Conservation (phyloP, 352 stramenopile genomes). For the Phytopythium oedochilum region DNA sequence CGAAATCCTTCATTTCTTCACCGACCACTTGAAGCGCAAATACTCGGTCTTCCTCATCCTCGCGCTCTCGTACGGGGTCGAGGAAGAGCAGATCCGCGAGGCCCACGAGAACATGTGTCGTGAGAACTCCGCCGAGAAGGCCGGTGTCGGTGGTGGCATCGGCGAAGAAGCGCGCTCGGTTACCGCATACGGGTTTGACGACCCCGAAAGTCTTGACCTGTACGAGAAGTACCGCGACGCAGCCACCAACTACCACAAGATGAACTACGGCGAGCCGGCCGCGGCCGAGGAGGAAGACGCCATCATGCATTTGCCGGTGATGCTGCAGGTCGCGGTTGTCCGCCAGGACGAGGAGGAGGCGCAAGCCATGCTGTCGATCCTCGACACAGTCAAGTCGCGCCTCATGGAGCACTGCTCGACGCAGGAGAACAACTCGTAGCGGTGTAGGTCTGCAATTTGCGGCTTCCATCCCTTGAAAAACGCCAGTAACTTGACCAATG, state of each 20-base stretch:
- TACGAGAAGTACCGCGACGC: constrained; percentile 86
- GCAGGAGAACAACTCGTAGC: constrained; percentile 41
- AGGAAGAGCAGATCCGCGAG: constrained; percentile 75
- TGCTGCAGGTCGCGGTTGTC: constrained; percentile 77
- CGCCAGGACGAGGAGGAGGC: constrained; percentile 67
- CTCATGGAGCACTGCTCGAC: constrained; percentile 48
- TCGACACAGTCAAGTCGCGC: constrained; percentile 67
- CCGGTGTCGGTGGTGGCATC: constrained; percentile 67
- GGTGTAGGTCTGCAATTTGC: background rate
- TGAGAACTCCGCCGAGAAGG: constrained; percentile 68
- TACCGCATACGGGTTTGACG: constrained; percentile 67
- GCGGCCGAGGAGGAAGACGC: constrained; percentile 84
- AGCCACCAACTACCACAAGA: constrained; percentile 76
- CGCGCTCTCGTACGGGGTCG: constrained; percentile 65
- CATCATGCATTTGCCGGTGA: constrained; percentile 88
- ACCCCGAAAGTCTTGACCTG: constrained; percentile 67
- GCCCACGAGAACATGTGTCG: constrained; percentile 79
- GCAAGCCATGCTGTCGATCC: constrained; percentile 67
- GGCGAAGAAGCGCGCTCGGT: constrained; percentile 46
- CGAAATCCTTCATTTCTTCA: constrained; percentile 79
- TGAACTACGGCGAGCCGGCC: constrained; percentile 79
- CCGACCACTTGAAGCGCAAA: constrained; percentile 82
- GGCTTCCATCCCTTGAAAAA: too few relatives aligned
- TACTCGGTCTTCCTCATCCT: constrained; percentile 87
- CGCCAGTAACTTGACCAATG: background rate